Conservation (phyloP, 495 filamentous ascomycete species). For the Podospora sp. region DNA sequence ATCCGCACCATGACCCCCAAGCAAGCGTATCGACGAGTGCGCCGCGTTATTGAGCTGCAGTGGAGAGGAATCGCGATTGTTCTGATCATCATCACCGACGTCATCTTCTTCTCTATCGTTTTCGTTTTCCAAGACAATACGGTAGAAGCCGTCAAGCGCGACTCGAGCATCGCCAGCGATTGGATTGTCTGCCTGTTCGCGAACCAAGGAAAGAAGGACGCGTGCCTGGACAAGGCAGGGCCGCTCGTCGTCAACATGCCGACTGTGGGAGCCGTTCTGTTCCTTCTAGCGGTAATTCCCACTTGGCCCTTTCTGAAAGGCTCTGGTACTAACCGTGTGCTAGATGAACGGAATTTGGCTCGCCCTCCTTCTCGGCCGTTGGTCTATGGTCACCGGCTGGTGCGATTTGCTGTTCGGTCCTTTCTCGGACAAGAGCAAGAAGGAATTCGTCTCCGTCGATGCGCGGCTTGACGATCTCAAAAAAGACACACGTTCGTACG, state of each 20-base stretch:
- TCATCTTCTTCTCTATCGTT: slow-evolving; percentile 87
- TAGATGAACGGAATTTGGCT: slow-evolving; percentile 84
- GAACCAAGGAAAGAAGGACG: slow-evolving; percentile 61
- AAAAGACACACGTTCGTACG: slow-evolving; percentile 71
- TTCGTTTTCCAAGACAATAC: slow-evolving; percentile 84
- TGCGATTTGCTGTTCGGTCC: slow-evolving; percentile 58
- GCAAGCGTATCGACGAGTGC: slow-evolving; percentile 83
- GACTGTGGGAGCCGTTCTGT: slow-evolving; percentile 78
- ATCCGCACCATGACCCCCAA: slow-evolving; percentile 80
- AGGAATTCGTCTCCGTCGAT: slow-evolving; percentile 88
- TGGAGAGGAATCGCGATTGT: slow-evolving; percentile 91
- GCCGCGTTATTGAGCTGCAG: slow-evolving; percentile 85
- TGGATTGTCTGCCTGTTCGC: slow-evolving; percentile 75
- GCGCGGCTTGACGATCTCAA: slow-evolving; percentile 63
- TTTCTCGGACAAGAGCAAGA: slow-evolving; percentile 45
- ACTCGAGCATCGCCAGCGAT: slow-evolving; percentile 52
- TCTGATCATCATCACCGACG: slow-evolving; percentile 81
- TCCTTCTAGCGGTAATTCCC: slow-evolving; percentile 72
- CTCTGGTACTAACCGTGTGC: slow-evolving; percentile 12
- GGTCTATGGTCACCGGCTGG: slow-evolving; percentile 85
- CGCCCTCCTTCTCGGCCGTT: slow-evolving; percentile 76
- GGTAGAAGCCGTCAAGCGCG: slow-evolving; percentile 54
- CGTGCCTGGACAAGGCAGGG: slow-evolving; percentile 62
- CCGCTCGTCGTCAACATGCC: slow-evolving; percentile 67
- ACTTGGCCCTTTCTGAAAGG: neutral